Percentiles rank a stretch among this genome's conserved stretches.
Conservation (phyloP, 805 yeast species). For the Metschnikowia lachancei region DNA sequence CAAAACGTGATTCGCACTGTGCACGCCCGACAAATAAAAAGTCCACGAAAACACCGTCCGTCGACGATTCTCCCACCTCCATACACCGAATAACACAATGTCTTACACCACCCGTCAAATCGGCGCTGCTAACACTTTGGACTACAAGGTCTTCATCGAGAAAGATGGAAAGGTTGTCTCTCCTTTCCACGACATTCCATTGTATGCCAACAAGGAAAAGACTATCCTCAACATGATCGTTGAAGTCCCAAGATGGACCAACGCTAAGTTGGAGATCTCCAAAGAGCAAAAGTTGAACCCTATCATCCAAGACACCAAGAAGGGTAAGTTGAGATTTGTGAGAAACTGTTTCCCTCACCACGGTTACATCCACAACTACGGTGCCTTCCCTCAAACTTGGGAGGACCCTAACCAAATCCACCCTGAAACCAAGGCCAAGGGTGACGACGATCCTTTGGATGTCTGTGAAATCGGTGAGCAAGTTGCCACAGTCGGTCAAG, state of each 20-base stretch:
- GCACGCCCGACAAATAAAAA: constrained; percentile 17
- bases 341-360: constrained; percentile 78
- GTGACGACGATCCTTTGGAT: constrained; percentile 49
- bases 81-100: constrained; percentile 39
- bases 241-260: constrained; percentile 63
- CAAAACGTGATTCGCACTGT: constrained; percentile 17
- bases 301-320: constrained; percentile 73
- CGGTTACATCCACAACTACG: constrained; percentile 85
- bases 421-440: constrained; percentile 45
- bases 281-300: constrained; percentile 63
- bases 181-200: constrained; percentile 76
- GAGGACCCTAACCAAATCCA: constrained; percentile 75
- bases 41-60: constrained; percentile 8
- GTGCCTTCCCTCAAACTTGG: constrained; percentile 94
- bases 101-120: constrained; percentile 85
- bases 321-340: constrained; percentile 72
- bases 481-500: constrained; percentile 48
- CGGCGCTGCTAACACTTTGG: constrained; percentile 94
- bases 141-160: constrained; percentile 87
- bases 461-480: constrained; percentile 50
- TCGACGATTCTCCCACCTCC: constrained; percentile 1
- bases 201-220: constrained; percentile 85
- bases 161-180: constrained; percentile 92
- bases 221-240: constrained; percentile 38
- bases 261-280: constrained; percentile 78